Conservation (phyloP, 805 yeast species). For the Candida arabinofermentans region DNA sequence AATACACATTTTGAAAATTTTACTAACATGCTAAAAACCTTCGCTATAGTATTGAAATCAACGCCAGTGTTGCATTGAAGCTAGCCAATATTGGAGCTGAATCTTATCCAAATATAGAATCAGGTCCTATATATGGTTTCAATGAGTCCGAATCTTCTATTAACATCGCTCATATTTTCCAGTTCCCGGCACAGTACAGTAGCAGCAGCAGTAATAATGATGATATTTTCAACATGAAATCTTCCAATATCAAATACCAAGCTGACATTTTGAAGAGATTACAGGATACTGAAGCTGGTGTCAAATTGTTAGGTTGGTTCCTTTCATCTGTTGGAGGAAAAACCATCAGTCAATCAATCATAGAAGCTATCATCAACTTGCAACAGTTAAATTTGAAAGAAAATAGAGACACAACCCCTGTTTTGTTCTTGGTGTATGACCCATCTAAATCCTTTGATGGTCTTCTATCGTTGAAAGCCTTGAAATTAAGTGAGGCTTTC, state of each 20-base stretch:
- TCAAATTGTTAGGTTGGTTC: slow-evolving; percentile 79
- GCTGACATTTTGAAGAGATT: slow-evolving; percentile 61
- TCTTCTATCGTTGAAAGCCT: slow-evolving; percentile 60
- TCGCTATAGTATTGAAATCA: slow-evolving; percentile 35
- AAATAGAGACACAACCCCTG: slow-evolving; percentile 32
- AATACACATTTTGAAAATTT: too few relatives aligned
- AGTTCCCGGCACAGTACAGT: slow-evolving; percentile 46
- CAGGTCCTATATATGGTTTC: slow-evolving; percentile 75
- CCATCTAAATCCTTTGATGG: slow-evolving; percentile 65
- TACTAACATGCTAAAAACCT: background rate
- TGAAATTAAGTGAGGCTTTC: slow-evolving; percentile 61
- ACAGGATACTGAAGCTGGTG: slow-evolving; percentile 59
- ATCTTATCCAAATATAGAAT: slow-evolving; percentile 53
- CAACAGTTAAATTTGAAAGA: slow-evolving; percentile 36
- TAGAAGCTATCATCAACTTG: slow-evolving; percentile 65
- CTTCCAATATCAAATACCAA: slow-evolving; percentile 64
- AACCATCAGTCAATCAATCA: slow-evolving; percentile 58
- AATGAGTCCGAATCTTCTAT: slow-evolving; percentile 44
- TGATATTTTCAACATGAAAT: slow-evolving; percentile 47
- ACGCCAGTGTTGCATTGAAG: slow-evolving; percentile 53
- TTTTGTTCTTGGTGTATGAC: slow-evolving; percentile 60
- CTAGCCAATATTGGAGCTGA: slow-evolving; percentile 66
- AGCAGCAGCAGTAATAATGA: slow-evolving; percentile 34
- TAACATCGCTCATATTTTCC: slow-evolving; percentile 57
- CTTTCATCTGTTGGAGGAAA: slow-evolving; percentile 66